Evolutionary conservation across 768 basidiomycete species (phyloP).

Genomic region (Psilocybe sp.): DNA sequence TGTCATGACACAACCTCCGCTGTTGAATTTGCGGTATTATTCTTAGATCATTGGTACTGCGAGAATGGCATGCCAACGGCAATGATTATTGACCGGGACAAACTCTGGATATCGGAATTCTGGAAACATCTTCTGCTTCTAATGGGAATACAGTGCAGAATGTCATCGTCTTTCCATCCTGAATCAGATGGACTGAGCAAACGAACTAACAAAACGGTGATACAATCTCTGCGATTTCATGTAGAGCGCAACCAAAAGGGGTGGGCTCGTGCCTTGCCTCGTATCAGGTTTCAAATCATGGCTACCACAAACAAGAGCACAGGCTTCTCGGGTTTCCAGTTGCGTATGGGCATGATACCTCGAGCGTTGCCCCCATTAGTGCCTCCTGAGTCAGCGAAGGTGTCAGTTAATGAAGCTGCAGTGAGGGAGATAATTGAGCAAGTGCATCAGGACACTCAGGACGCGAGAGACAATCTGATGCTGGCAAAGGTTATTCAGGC

Average conservation of each 20-base stretch:
- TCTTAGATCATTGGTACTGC: slow-evolving; percentile 31
- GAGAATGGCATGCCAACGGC: slow-evolving; percentile 31
- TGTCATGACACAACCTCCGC: too few species aligned
- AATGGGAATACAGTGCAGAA: slow-evolving; percentile 24
- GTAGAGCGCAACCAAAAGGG: slow-evolving; percentile 29
- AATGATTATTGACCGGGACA: slow-evolving; percentile 31
- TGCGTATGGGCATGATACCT: slow-evolving; percentile 20
- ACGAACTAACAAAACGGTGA: slow-evolving; percentile 30
- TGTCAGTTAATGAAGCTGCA: not conserved
- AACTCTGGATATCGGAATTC: slow-evolving; percentile 19
- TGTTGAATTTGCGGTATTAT: slow-evolving; percentile 13
- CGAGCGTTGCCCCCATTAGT: slow-evolving; percentile 22
- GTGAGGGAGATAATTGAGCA: slow-evolving; percentile 5
- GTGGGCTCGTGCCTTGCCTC: slow-evolving; percentile 26
- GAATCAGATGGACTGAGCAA: slow-evolving; percentile 36
- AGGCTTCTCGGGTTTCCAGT: slow-evolving; percentile 29
- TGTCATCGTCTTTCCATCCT: slow-evolving; percentile 36
- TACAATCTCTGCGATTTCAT: slow-evolving; percentile 24
- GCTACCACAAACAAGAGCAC: slow-evolving; percentile 28
- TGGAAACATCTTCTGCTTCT: slow-evolving; percentile 27
- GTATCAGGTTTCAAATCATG: slow-evolving; percentile 30
- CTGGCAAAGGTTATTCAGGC: slow-evolving; percentile 23
- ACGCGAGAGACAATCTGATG: slow-evolving; percentile 3
- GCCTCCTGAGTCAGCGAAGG: slow-evolving; percentile 1
- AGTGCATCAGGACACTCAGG: not conserved